A percentile compares a stretch with the other conserved stretches of the same genome.
Evolutionary conservation across 345 rosid genomes (phyloP).

Genomic region (Gossypium sturtianum): DNA sequence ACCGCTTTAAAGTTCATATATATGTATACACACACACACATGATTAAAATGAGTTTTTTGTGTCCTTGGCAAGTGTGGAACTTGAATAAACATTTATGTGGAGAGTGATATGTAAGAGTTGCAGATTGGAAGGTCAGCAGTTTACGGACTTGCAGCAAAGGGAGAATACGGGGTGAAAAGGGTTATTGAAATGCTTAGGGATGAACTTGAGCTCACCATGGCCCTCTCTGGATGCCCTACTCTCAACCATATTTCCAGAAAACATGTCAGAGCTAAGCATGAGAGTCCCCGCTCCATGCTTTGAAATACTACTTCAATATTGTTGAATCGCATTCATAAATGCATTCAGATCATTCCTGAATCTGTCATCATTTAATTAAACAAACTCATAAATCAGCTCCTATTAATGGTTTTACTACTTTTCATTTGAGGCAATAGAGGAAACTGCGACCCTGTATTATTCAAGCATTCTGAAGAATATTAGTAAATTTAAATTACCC

Average conservation of each 20-base stretch:
- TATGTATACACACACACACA: background rate
- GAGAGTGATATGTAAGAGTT: constrained; percentile 10
- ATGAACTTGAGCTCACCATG: constrained; percentile 75
- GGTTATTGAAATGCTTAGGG: constrained; percentile 66
- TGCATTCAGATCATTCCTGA: background rate
- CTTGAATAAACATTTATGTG: background rate
- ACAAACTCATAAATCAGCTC: background rate
- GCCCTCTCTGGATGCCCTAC: constrained; percentile 73
- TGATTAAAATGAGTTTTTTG: background rate
- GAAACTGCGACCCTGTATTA: background rate
- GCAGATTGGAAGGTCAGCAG: constrained; percentile 86
- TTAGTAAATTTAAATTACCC: background rate
- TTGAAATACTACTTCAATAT: constrained; percentile 5
- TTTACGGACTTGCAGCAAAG: constrained; percentile 67
- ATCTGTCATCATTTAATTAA: background rate
- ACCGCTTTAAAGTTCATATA: too few species aligned
- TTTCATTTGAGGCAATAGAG: background rate
- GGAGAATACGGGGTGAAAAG: constrained; percentile 63
- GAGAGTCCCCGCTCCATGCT: constrained; percentile 51
- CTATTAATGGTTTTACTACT: background rate
- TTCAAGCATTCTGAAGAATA: background rate
- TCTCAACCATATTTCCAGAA: constrained; percentile 52
- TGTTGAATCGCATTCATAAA: background rate
- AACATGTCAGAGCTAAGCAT: constrained; percentile 40
- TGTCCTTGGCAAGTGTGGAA: background rate